These are phyloP conservation scores for Leccinum solheimii DNA, from an alignment of 1,284 basidiomycete species.

Conservation along the genomic window DNA sequence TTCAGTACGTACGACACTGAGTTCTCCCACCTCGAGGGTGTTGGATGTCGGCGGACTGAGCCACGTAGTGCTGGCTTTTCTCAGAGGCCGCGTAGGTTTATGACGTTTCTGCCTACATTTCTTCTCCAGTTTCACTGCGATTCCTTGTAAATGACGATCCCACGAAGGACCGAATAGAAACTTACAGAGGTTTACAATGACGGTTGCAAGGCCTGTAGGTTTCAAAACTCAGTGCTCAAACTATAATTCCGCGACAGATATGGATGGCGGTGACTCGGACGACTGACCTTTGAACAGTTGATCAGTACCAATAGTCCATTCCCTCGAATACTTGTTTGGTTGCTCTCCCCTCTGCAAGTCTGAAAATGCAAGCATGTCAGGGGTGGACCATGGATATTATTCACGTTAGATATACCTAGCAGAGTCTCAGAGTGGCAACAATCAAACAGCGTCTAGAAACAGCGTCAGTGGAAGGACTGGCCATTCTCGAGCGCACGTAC, in stretches of 20 bases:
- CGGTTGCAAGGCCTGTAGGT: slow-evolving; percentile 11
- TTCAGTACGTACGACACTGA: slow-evolving; percentile 20
- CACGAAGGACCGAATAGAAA: background rate
- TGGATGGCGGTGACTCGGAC: background rate
- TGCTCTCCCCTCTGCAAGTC: slow-evolving; percentile 19
- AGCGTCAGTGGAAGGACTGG: slow-evolving; percentile 1
- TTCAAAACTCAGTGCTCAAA: background rate
- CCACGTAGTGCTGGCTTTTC: slow-evolving; percentile 7
- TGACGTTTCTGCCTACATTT: background rate
- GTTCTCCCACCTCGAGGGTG: slow-evolving; percentile 9
- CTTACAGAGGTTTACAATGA: slow-evolving; percentile 16
- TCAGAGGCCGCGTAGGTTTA: background rate
- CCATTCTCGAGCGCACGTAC: slow-evolving; percentile 10
- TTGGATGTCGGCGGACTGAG: slow-evolving; percentile 7
- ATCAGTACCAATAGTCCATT: slow-evolving; percentile 19
- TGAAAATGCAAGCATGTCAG: background rate
- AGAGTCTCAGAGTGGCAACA: slow-evolving; percentile 33
- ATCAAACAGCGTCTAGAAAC: slow-evolving; percentile 28
- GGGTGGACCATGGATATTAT: slow-evolving; percentile 7
- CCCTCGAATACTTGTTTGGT: slow-evolving; percentile 14
- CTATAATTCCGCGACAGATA: background rate
- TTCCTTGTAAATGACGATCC: background rate
- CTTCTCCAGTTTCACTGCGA: slow-evolving; percentile 16
- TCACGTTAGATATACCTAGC: slow-evolving; percentile 19
- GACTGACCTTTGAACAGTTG: slow-evolving; percentile 23